Percentiles rank a stretch among this genome's conserved stretches.
These are phyloP conservation scores for Boletus subluridellus DNA, from an alignment of 1,284 basidiomycete genomes.

Conservation along the genomic window DNA sequence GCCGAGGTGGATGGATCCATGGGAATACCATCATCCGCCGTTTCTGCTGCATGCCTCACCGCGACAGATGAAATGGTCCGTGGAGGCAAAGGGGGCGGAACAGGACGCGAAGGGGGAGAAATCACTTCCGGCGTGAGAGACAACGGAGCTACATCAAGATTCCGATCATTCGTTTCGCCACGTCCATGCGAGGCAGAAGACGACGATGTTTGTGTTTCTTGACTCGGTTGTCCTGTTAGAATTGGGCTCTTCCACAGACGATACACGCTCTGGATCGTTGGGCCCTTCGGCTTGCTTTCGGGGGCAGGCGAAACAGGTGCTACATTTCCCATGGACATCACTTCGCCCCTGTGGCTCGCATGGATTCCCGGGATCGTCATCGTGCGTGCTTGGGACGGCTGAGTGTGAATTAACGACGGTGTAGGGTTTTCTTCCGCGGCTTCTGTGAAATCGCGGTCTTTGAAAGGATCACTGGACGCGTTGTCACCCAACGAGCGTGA, in stretches of 20 bases:
- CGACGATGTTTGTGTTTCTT: conserved; percentile 25
- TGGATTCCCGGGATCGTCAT: conserved; percentile 83
- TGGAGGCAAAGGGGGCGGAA: conserved; percentile 56
- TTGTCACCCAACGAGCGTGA: conserved; percentile 34
- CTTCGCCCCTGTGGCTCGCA: conserved; percentile 70
- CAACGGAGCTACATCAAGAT: conserved; percentile 32
- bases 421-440: conserved; percentile 20
- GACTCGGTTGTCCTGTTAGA: conserved; percentile 28
- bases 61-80: conserved; percentile 40
- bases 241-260: conserved; percentile 62
- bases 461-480: conserved; percentile 20
- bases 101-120: conserved; percentile 15
- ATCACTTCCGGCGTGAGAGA: conserved; percentile 19
- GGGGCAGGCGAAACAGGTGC: conserved; percentile 45
- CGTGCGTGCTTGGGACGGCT: conserved; percentile 63
- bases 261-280: conserved; percentile 63
- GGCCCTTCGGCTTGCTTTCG: conserved; percentile 45
- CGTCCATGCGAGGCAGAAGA: conserved; percentile 14
- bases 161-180: conserved; percentile 27
- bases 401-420: conserved; percentile 59
- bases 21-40: conserved; percentile 21
- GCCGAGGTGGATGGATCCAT: conserved; percentile 30
- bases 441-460: conserved; percentile 31
- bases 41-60: conserved; percentile 32
- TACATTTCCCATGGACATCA: conserved; percentile 74